phyloP scores from a whole-genome alignment of 352 stramenopile genomes.

The Globisporangium irregulare region DNA sequence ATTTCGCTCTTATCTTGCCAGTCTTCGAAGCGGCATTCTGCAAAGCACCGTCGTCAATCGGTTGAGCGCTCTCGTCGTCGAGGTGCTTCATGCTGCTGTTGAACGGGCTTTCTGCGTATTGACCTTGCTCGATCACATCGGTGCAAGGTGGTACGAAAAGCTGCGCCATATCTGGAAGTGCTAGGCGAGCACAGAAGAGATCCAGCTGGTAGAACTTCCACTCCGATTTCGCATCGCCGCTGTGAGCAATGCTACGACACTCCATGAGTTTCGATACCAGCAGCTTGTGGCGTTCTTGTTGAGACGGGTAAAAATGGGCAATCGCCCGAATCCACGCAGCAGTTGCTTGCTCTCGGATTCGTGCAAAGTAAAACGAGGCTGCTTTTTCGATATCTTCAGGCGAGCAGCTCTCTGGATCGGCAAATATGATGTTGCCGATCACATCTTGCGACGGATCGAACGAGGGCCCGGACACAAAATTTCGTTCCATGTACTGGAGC shows the following conservation, averaged over 20 bases:
- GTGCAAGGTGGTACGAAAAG: slow-evolving; percentile 69
- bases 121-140: slow-evolving; percentile 55
- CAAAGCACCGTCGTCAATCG: slow-evolving; percentile 66
- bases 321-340: slow-evolving; percentile 69
- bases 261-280: slow-evolving; percentile 50
- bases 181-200: slow-evolving; percentile 71
- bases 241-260: slow-evolving; percentile 39
- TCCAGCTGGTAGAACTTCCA: slow-evolving; percentile 80
- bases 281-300: slow-evolving; percentile 58
- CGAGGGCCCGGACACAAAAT: slow-evolving; percentile 15
- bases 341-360: slow-evolving; percentile 68
- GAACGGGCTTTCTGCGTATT: slow-evolving; percentile 18
- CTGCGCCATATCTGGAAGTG: slow-evolving; percentile 72
- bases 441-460: slow-evolving; percentile 26
- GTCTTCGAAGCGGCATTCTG: slow-evolving; percentile 60
- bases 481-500: slow-evolving; percentile 40
- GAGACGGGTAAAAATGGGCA: slow-evolving; percentile 69
- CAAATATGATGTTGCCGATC: slow-evolving; percentile 46
- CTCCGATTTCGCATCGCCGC: slow-evolving; percentile 26
- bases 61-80: slow-evolving; percentile 30
- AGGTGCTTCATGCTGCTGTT: slow-evolving; percentile 10
- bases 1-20: slow-evolving; percentile 61
- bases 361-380: slow-evolving; percentile 43
- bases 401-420: slow-evolving; percentile 24
- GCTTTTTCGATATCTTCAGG: slow-evolving; percentile 37